phyloP scores from a whole-genome alignment of 805 yeast species.

The Starmerella sirachaensis region DNA sequence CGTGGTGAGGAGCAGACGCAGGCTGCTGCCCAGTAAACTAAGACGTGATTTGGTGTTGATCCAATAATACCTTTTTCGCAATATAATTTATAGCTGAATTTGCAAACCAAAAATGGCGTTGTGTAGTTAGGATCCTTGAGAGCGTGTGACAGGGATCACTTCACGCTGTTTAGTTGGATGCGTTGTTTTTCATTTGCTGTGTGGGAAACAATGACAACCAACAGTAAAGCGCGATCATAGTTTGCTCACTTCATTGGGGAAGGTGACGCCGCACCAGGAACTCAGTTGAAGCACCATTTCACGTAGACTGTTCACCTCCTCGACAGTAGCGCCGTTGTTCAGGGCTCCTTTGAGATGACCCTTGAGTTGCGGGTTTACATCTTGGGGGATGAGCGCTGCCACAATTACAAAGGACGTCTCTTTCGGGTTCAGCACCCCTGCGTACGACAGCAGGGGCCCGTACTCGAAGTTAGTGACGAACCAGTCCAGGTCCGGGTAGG shows the following conservation, averaged over 20 bases:
- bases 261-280: conserved; percentile 60
- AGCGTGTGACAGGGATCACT: no score
- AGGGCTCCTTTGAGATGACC: conserved; percentile 84
- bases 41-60: no score
- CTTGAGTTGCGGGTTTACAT: conserved; percentile 82
- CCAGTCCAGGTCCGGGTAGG: conserved; percentile 79
- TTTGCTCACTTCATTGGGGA: conserved; percentile 47
- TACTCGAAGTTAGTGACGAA: conserved; percentile 63
- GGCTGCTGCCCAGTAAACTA: conserved; percentile 9
- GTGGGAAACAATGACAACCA: no score
- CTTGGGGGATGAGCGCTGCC: conserved; percentile 77
- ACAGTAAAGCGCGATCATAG: conserved; percentile 32
- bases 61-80: no score
- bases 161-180: no score
- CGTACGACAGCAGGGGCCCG: conserved; percentile 61
- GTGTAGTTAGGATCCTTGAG: no score
- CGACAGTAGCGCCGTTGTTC: conserved; percentile 59
- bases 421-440: conserved; percentile 45
- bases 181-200: no score
- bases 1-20: conserved; percentile 12
- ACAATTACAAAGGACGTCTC: conserved; percentile 72
- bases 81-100: no score
- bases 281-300: conserved; percentile 51
- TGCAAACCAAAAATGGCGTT: no score
- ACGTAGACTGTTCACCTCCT: conserved; percentile 50